phyloP scores from a whole-genome alignment of 768 basidiomycete genomes.

The Suillus cothurnatus region DNA sequence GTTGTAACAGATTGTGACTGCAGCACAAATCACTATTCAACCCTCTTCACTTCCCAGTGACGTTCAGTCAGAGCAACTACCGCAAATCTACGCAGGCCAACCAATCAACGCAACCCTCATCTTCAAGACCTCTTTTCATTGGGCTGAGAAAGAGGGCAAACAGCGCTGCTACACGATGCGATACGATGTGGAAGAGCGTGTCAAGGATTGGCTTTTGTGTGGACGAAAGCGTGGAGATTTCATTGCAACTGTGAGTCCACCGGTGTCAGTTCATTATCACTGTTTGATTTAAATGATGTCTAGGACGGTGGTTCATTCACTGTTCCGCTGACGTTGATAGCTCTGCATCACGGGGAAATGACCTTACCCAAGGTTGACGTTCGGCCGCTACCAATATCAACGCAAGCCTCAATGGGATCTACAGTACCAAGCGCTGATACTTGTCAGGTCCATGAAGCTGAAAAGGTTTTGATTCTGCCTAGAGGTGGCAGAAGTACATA shows the following conservation, averaged over 20 bases:
- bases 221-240: conserved; percentile 89
- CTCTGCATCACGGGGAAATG: conserved; percentile 82
- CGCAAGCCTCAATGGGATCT: conserved; percentile 58
- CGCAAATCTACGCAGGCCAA: conserved; percentile 80
- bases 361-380: conserved; percentile 74
- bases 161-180: conserved; percentile 56
- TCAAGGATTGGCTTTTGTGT: conserved; percentile 87
- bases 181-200: conserved; percentile 81
- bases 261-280: background rate
- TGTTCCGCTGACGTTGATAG: conserved; percentile 76
- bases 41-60: conserved; percentile 45
- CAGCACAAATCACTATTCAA: conserved; percentile 52
- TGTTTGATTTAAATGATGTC: conserved; percentile 9
- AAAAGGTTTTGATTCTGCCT: conserved; percentile 79
- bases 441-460: conserved; percentile 83
- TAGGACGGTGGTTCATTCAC: conserved; percentile 66
- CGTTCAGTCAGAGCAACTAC: conserved; percentile 26
- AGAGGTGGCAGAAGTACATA: conserved; percentile 82
- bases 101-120: conserved; percentile 71
- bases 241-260: conserved; percentile 58
- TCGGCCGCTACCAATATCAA: conserved; percentile 55
- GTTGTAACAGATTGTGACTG: conserved; percentile 60
- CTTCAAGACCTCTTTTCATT: conserved; percentile 76
- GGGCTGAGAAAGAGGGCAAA: conserved; percentile 56
- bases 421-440: conserved; percentile 71